Base-by-base conservation (phyloP, 2,329 filamentous ascomycete genomes). In the Arthrobotrys musiformis region DNA sequence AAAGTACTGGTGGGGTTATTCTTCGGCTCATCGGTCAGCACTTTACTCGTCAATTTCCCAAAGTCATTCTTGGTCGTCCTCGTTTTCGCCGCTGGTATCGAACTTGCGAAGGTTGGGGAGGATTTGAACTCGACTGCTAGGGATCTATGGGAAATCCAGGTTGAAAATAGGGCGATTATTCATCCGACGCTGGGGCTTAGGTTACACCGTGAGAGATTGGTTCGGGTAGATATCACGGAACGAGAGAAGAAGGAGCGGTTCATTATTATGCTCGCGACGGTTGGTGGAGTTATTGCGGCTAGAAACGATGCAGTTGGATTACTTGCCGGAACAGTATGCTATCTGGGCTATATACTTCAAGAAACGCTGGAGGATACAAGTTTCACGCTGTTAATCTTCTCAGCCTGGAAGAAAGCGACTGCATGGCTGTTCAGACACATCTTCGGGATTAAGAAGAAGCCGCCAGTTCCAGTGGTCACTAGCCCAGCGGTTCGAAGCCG, bases 221-320 rank as follows among this genome's bases (percentile, higher is more conserved):
- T 82, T 24, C 85, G 87, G 28, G 85, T 87, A 19, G 84, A 86
- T 6, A 82, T 92, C 1, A 88, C 87, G 0, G 90, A 93, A 15
- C 85, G 88, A 62, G 92, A 95, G 83, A 87, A 90, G 52, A 88
- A 87, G 69, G 89, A 93, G 82, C 87, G 93, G 70, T 97, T 93
- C 92, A 92, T 90, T 22, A 90, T 97, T 0, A 96, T 97, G 93
- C 86, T 97, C 73, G 90, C 94, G 78, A 98, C 94, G 0, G 89
- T 93, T 7, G 93, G 92, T 0, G 88, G 91, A 1, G 87, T 97
- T 66, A 84, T 98, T 60, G 93, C 93, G 0, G 97, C 97, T 81
- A 91, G 90, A 83, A 98, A 97, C 81, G 72, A 97, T 83, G 93
- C 91, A 0, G 88, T 97, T 4, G 94, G 94, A 0, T 97, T 97